phyloP scores from a whole-genome alignment of 768 basidiomycete species.

The Serendipita sp. region DNA sequence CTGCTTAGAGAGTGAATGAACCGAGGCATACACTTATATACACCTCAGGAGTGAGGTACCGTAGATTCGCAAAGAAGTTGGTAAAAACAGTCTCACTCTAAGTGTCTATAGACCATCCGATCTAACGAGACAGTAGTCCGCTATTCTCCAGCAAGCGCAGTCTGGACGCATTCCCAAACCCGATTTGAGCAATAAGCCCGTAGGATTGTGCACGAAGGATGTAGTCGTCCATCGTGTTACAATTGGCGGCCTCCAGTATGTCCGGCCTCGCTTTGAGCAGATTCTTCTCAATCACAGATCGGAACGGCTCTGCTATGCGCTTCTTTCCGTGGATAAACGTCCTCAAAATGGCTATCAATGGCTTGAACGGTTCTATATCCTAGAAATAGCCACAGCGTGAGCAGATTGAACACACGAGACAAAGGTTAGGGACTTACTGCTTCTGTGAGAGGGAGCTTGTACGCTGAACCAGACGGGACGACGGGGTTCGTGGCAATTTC shows the following conservation, averaged over 20 bases:
- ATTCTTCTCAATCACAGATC: not conserved
- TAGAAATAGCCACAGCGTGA: not conserved
- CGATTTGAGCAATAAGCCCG: slow-evolving; percentile 4
- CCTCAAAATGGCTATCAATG: not conserved
- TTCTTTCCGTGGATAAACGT: not conserved
- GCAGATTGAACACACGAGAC: not conserved
- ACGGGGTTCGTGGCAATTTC: not conserved
- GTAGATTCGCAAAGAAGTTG: no score
- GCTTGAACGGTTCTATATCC: slow-evolving; percentile 4
- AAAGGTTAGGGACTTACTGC: not conserved
- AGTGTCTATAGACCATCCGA: not conserved
- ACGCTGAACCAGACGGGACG: not conserved
- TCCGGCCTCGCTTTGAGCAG: not conserved
- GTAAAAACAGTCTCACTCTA: no score
- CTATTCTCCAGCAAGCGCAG: slow-evolving; percentile 3
- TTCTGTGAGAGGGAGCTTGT: not conserved
- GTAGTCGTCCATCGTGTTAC: slow-evolving; percentile 1
- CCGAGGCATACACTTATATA: no score
- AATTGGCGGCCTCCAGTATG: not conserved
- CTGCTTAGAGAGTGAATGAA: no score
- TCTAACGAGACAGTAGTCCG: not conserved
- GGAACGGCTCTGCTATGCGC: slow-evolving; percentile 3
- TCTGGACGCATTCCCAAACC: not conserved
- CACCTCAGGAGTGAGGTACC: no score
- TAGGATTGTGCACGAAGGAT: slow-evolving; percentile 4